These are phyloP conservation scores for Thymus mandschuricus DNA, from an alignment of 257 asterid species.

Conservation along the genomic window DNA sequence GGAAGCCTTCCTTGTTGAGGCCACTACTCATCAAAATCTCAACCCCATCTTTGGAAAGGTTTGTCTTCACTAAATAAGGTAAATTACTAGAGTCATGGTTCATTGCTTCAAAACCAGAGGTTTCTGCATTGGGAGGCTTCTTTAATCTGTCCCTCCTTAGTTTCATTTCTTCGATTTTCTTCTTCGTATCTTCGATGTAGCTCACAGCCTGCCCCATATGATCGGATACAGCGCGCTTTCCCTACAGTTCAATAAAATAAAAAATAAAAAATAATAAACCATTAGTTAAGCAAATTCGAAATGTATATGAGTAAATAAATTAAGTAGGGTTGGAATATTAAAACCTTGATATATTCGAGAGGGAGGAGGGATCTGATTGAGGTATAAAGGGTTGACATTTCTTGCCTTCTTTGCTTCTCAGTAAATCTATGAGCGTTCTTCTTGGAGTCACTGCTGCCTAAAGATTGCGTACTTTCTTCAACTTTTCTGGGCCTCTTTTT, in stretches of 20 bases:
- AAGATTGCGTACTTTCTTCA: background rate
- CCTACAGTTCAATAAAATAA: slow-evolving; percentile 32
- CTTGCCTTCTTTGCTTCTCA: slow-evolving; percentile 66
- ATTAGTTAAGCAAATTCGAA: too few relatives aligned
- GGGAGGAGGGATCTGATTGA: slow-evolving; percentile 63
- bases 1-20: slow-evolving; percentile 13
- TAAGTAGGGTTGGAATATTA: too few relatives aligned
- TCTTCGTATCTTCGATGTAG: slow-evolving; percentile 48
- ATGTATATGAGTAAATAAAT: too few relatives aligned
- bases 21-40: slow-evolving; percentile 40
- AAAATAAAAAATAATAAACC: background rate
- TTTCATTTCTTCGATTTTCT: slow-evolving; percentile 38
- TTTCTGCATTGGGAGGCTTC: background rate
- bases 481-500: slow-evolving; percentile 13
- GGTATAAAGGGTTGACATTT: slow-evolving; percentile 54
- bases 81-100: background rate
- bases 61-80: slow-evolving; percentile 27
- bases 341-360: slow-evolving; percentile 56
- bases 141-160: slow-evolving; percentile 36
- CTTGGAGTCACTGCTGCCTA: slow-evolving; percentile 18
- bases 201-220: slow-evolving; percentile 46
- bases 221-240: slow-evolving; percentile 52
- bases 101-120: background rate
- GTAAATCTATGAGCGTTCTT: slow-evolving; percentile 45
- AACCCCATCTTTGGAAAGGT: slow-evolving; percentile 22